Conservation (phyloP, 2,329 filamentous ascomycete genomes). For the Aspergillus spinulosporus region DNA sequence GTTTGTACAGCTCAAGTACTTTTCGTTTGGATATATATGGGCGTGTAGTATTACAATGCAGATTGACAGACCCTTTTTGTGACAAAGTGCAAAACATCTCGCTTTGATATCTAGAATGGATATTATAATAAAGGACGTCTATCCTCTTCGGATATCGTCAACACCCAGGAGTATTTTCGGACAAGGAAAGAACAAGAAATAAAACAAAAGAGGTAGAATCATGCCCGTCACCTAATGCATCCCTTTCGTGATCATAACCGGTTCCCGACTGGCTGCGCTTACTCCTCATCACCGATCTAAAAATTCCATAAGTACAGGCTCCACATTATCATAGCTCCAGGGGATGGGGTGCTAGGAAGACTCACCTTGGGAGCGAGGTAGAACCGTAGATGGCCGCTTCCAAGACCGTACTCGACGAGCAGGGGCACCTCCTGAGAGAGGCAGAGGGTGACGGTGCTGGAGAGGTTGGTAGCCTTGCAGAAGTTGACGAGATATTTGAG, state of each 20-base stretch:
- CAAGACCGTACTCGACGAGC: constrained; percentile 84
- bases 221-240: constrained; percentile 52
- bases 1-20: background rate
- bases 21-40: background rate
- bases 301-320: constrained; percentile 25
- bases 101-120: constrained; percentile 24
- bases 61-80: background rate
- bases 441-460: constrained; percentile 81
- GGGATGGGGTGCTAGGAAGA: constrained; percentile 14
- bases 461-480: constrained; percentile 92
- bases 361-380: constrained; percentile 96
- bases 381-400: constrained; percentile 89
- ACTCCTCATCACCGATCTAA: constrained; percentile 64
- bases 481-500: constrained; percentile 99
- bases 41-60: too few relatives aligned
- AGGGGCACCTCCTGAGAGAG: constrained; percentile 95
- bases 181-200: constrained; percentile 24
- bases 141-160: constrained; percentile 7
- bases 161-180: constrained; percentile 27
- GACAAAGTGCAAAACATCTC: constrained; percentile 15
- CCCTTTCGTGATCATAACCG: constrained; percentile 31
- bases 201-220: constrained; percentile 29
- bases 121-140: constrained; percentile 23
- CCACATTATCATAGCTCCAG: background rate
- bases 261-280: constrained; percentile 26